phyloP scores from a whole-genome alignment of 2,329 filamentous ascomycete genomes.

The Cryphonectria carpinicola region DNA sequence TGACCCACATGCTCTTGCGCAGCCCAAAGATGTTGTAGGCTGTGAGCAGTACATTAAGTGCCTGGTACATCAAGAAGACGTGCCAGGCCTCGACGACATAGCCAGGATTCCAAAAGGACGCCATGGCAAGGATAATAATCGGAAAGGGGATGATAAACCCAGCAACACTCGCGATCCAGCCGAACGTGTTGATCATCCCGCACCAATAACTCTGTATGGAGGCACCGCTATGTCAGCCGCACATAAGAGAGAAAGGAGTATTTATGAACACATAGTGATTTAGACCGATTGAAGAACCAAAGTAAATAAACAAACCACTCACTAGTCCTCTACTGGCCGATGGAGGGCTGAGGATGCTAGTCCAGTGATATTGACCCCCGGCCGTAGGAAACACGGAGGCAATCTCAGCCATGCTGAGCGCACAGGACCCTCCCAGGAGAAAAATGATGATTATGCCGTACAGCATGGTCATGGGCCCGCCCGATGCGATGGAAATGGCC shows the following conservation, averaged over 20 bases:
- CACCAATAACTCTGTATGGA: conserved; percentile 28
- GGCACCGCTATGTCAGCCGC: not conserved
- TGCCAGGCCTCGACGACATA: conserved; percentile 27
- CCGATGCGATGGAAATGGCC: conserved; percentile 30
- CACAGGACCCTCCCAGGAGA: conserved; percentile 34
- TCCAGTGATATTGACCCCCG: conserved; percentile 45
- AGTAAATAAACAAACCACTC: not conserved
- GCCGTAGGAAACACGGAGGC: conserved; percentile 43
- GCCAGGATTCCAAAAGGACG: conserved; percentile 22
- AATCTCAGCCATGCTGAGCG: conserved; percentile 42
- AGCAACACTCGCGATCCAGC: conserved; percentile 27
- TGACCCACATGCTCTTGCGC: conserved; percentile 16
- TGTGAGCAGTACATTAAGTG: conserved; percentile 23
- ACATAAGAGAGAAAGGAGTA: too few relatives aligned
- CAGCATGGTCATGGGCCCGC: conserved; percentile 30
- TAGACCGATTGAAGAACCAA: too few relatives aligned
- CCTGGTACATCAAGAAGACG: conserved; percentile 25
- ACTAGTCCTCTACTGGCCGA: conserved; percentile 20
- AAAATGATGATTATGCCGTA: conserved; percentile 39
- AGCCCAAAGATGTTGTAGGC: conserved; percentile 26
- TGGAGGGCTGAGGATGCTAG: conserved; percentile 36
- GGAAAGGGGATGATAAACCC: conserved; percentile 26
- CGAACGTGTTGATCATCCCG: conserved; percentile 24
- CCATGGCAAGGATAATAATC: conserved; percentile 22
- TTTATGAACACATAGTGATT: too few relatives aligned